Base-by-base conservation (phyloP, 768 basidiomycete genomes). In the Collybiopsis confluens region DNA sequence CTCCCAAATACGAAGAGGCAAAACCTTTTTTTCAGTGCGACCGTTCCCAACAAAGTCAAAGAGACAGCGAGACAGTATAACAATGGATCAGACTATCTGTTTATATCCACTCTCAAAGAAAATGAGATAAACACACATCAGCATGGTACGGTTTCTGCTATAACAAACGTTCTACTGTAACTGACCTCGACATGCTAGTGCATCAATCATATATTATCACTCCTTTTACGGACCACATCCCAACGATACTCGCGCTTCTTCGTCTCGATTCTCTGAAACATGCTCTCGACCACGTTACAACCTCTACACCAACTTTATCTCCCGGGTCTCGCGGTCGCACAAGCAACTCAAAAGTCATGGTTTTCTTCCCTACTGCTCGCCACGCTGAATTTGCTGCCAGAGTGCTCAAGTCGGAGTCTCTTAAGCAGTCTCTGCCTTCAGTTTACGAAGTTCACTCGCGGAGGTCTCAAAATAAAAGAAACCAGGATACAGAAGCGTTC, bases 11-110 rank as follows among this genome's bases (percentile, higher is more conserved):
- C 68, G 41, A 74, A 72, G 45, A 77, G 86, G 55, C 88, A 82
- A 70, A 71, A 85, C 65, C 56, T 89, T 75, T 69, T 80, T 70
- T 90, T 87, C 63, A 87, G 86, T 3, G 88, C 88, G 1, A 90
- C 88, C 0, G 78, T 90, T 70, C 83, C 85, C 52, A 69, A 78
- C n/a, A 84, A 86, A 41, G 83, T 90, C 23, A 77, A 77, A 51
- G 64, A 77, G 65, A 76, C 81, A 1, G 60, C 61, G 21, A 57
- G 60, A 23, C 37, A 41, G 20, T 37, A 53, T 10, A 60, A 64
- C 1, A 54, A 68, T 38, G 60, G 60, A 10, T 52, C 61, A 4
- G 65, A 68, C 41, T 72, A 73, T 56, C 59, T 61, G 23, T 85
- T 85, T 63, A 71, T 87, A 53, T 81, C 80, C 18, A 87, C 85